A percentile compares a stretch with the other conserved stretches of the same genome.
Evolutionary conservation across 306 rosid species (phyloP).

Genomic region (Medicago lupulina): DNA sequence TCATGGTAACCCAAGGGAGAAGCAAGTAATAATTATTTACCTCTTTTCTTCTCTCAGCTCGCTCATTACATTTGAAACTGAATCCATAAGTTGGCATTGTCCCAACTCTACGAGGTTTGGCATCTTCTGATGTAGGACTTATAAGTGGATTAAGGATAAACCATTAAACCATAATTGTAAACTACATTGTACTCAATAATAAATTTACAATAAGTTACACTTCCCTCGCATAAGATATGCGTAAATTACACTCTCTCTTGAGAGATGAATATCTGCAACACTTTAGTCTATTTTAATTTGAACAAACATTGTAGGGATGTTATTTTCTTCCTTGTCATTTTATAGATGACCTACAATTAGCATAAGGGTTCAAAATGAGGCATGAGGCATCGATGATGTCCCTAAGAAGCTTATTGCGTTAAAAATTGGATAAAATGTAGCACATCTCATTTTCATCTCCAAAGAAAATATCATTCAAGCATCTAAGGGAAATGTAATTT

Average conservation of each 20-base stretch:
- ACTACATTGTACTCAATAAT: neutral
- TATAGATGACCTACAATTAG: neutral
- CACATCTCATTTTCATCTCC: neutral
- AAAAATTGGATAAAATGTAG: neutral
- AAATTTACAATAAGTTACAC: conserved; percentile 16
- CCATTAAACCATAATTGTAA: conserved; percentile 2
- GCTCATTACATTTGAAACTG: conserved; percentile 92
- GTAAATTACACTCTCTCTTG: neutral
- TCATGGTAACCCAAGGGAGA: conserved; percentile 17
- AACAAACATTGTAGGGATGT: neutral
- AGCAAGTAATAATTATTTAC: conserved; percentile 56
- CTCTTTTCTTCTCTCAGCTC: conserved; percentile 95
- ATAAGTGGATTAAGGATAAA: conserved; percentile 61
- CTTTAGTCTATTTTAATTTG: neutral
- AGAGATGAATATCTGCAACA: neutral
- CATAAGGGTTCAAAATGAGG: neutral
- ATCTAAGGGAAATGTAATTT: neutral
- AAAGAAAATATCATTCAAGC: neutral
- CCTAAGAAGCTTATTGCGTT: conserved; percentile 7
- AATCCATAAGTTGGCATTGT: conserved; percentile 89
- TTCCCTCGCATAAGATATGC: neutral
- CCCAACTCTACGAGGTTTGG: conserved; percentile 62
- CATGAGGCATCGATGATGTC: neutral
- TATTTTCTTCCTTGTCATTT: neutral
- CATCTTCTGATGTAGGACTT: conserved; percentile 76